Conservation (phyloP, 2,329 filamentous ascomycete genomes). For the Shiraia bambusicola region DNA sequence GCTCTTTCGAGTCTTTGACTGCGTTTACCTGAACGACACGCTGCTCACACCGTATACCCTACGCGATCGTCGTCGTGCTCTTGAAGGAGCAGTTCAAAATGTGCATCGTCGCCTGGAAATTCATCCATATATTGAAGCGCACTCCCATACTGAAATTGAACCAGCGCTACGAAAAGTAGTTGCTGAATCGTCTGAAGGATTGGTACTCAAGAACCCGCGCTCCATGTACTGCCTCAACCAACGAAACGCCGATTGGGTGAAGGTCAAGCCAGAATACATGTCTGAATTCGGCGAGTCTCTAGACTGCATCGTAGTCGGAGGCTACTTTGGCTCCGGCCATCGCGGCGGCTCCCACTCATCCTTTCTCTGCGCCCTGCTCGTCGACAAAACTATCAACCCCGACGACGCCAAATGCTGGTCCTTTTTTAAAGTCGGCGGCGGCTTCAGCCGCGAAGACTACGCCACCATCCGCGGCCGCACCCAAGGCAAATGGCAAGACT, state of each 20-base stretch:
- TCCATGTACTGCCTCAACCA: conserved; percentile 85
- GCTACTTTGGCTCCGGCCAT: conserved; percentile 86
- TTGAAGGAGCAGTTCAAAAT: conserved; percentile 69
- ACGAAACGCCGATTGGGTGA: conserved; percentile 95
- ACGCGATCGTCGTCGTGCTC: conserved; percentile 73
- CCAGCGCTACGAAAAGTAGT: conserved; percentile 78
- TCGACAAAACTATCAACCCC: conserved; percentile 67
- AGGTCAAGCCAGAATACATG: conserved; percentile 99
- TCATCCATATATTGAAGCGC: conserved; percentile 69
- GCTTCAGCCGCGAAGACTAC: conserved; percentile 83
- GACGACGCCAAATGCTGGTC: conserved; percentile 72
- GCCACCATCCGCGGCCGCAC: conserved; percentile 78
- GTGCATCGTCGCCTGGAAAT: conserved; percentile 80
- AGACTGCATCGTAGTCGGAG: conserved; percentile 86
- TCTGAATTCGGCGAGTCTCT: conserved; percentile 90
- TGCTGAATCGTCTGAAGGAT: conserved; percentile 81
- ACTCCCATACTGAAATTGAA: conserved; percentile 72
- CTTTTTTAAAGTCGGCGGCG: conserved; percentile 98
- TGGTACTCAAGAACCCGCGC: conserved; percentile 90
- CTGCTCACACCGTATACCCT: conserved; percentile 80
- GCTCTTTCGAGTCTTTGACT: conserved; percentile 85
- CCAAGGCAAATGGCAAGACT: conserved; percentile 87
- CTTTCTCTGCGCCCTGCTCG: conserved; percentile 85
- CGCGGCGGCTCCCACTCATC: conserved; percentile 81
- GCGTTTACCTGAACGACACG: conserved; percentile 81